These are phyloP conservation scores for Nakaseomyces kungkrabaensis DNA, from an alignment of 1,139 yeast species.

Conservation along the genomic window DNA sequence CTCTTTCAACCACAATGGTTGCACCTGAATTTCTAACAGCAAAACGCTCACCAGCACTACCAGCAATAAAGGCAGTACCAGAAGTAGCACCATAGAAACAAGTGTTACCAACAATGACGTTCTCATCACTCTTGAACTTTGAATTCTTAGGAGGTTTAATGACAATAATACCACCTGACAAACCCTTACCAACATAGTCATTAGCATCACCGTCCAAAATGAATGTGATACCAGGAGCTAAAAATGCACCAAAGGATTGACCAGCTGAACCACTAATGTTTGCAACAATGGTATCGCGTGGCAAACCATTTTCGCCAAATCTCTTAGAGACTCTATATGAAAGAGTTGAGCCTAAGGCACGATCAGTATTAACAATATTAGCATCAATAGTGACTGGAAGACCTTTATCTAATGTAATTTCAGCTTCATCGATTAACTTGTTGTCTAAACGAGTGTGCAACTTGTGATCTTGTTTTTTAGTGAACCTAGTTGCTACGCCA, in stretches of 20 bases:
- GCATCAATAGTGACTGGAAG: conserved; percentile 91
- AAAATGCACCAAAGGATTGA: conserved; percentile 96
- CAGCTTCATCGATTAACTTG: conserved; percentile 92
- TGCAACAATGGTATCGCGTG: conserved; percentile 92
- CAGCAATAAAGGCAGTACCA: conserved; percentile 88
- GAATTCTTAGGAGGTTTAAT: conserved; percentile 86
- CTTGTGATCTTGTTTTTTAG: conserved; percentile 89
- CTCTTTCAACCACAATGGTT: conserved; percentile 87
- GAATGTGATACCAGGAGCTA: conserved; percentile 91
- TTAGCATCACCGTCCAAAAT: conserved; percentile 96
- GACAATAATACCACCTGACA: conserved; percentile 88
- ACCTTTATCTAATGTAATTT: conserved; percentile 85
- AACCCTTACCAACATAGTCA: conserved; percentile 95
- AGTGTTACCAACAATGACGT: conserved; percentile 93
- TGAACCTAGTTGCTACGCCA: conserved; percentile 92
- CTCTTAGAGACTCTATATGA: conserved; percentile 88
- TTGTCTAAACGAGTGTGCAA: conserved; percentile 89
- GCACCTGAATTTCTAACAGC: conserved; percentile 99
- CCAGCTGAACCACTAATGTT: conserved; percentile 92
- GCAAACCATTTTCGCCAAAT: conserved; percentile 88
- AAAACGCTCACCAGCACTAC: conserved; percentile 97
- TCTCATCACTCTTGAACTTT: conserved; percentile 86
- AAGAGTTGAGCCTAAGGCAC: conserved; percentile 89
- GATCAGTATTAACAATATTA: conserved; percentile 88
- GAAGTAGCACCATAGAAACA: conserved; percentile 97